Base-by-base conservation (phyloP, 2,329 filamentous ascomycete species). In the Thielaviopsis ethacetica region DNA sequence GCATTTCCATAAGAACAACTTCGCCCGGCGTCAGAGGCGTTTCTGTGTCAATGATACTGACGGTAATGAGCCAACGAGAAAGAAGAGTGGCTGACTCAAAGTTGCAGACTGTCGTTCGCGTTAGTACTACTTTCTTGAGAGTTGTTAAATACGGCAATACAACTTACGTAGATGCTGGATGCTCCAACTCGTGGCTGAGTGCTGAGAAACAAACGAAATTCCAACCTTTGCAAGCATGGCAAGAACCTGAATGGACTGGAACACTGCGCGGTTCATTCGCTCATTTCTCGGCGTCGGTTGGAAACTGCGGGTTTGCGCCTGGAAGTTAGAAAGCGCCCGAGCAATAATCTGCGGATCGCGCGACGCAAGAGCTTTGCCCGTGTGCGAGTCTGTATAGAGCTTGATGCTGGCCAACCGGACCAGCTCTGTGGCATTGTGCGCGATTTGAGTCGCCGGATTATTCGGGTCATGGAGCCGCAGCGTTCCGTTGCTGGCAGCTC, bases 201-300 rank as follows among this genome's bases (percentile, higher is more conserved):
- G 79, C 62, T 78, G 75, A 50, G 80, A 79, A 54, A 83, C 78
- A 63, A 81, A 83, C 63, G 80, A 81, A 21, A 83, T 79, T 0
- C 80, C 80, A 15, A 76, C 73, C 66, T 83, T 84, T 61, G 85
- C 80, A 24, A 84, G 71, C 72, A 85, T 82, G 3, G 82, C 83
- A 41, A 88, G 71, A 0, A 84, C 83, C 65, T 86, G 84, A 27
- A 84, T 80, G 1, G 82, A 81, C 64, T 87, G 84, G 27, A 85
- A 76, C 0, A 86, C 78, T 0, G 83, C 84, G 53, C 82, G 73
- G 38, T 80, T 81, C 24, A 86, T 74, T 34, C 80, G 77, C 21
- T 77, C 71, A 57, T 78, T 83, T 56, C 84, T 75, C 21, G 78
- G 73, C 12, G 85, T 74, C 26, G 78, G 71, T 0, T 54, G 50